These are phyloP conservation scores for Chlamydomonas eustigma DNA, from an alignment of 139 green algal genomes.

Conservation along the genomic window DNA sequence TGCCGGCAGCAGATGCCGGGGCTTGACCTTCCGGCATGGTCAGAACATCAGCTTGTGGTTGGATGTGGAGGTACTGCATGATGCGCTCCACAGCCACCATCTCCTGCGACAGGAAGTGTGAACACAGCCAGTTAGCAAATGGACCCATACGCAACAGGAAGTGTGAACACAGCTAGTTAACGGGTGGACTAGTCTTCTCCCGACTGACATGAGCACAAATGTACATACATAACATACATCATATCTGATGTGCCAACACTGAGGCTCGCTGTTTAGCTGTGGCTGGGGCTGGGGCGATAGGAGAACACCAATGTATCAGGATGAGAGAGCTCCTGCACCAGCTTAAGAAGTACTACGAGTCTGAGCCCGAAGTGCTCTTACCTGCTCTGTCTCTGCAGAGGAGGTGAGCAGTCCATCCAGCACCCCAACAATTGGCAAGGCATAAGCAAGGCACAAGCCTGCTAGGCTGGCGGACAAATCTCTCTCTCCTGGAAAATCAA, in stretches of 20 bases:
- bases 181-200: not conserved
- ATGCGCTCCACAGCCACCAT: conserved; percentile 83
- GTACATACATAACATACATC: no score
- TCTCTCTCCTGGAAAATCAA: not conserved
- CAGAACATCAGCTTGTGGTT: not conserved
- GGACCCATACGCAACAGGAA: not conserved
- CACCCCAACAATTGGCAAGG: conserved; percentile 70
- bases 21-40: not conserved
- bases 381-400: conserved; percentile 68
- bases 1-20: not conserved
- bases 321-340: conserved; percentile 41
- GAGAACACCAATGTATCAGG: no score
- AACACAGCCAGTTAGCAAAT: not conserved
- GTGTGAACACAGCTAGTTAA: not conserved
- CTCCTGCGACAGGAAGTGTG: conserved; percentile 36
- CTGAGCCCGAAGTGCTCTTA: conserved; percentile 47
- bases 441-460: conserved; percentile 73
- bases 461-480: conserved; percentile 44
- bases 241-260: not conserved
- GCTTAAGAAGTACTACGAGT: conserved; percentile 69
- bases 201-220: no score
- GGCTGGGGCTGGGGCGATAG: no score
- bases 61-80: not conserved
- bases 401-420: conserved; percentile 70
- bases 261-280: not conserved